A percentile compares a stretch with the other conserved stretches of the same genome.
These are phyloP conservation scores for Colletotrichum navitas DNA, from an alignment of 2,329 filamentous ascomycete genomes.

Conservation along the genomic window DNA sequence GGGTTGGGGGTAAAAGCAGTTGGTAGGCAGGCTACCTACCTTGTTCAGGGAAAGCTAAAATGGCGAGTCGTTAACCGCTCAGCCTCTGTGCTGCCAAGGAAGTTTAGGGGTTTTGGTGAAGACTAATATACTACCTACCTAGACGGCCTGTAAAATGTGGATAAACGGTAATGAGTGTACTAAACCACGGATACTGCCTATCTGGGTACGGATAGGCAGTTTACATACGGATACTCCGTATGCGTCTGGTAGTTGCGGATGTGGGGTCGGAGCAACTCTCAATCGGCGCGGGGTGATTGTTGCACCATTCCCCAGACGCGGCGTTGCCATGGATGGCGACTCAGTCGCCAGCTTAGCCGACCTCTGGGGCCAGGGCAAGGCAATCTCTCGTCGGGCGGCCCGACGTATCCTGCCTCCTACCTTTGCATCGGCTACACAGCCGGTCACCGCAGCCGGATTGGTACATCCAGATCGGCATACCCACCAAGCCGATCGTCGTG, in stretches of 20 bases:
- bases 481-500: not conserved
- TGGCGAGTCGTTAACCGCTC: slow-evolving; percentile 19
- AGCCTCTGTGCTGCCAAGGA: slow-evolving; percentile 13
- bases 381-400: slow-evolving; percentile 14
- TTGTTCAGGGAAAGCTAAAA: slow-evolving; percentile 25
- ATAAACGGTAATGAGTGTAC: not conserved
- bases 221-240: too few species aligned
- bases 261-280: slow-evolving; percentile 35
- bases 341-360: too few species aligned
- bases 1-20: too few species aligned
- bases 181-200: not conserved
- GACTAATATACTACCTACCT: not conserved
- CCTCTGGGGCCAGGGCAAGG: not conserved
- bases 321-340: slow-evolving; percentile 14
- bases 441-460: slow-evolving; percentile 21
- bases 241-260: not conserved
- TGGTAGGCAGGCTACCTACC: not conserved
- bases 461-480: slow-evolving; percentile 16
- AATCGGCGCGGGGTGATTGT: slow-evolving; percentile 31
- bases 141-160: not conserved
- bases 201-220: too few species aligned
- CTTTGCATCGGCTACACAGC: slow-evolving; percentile 20
- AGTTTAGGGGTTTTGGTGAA: not conserved
- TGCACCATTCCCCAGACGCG: slow-evolving; percentile 26
- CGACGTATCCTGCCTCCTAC: not conserved